Conservation (phyloP, 1,284 basidiomycete genomes). For the Vanrija humicola region DNA sequence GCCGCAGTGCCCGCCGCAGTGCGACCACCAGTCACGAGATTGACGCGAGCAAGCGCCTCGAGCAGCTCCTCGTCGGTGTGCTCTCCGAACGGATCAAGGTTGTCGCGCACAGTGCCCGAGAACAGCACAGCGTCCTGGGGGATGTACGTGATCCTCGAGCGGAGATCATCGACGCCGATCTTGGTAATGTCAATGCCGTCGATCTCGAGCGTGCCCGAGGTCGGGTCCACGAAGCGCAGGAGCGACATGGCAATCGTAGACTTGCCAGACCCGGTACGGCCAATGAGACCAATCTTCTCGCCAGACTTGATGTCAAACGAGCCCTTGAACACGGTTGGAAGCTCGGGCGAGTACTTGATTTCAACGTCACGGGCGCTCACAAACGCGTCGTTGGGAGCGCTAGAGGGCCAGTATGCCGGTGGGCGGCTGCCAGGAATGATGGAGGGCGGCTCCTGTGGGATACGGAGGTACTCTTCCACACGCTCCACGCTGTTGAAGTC, state of each 20-base stretch:
- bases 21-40: conserved; percentile 20
- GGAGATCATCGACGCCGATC: conserved; percentile 78
- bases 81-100: conserved; percentile 81
- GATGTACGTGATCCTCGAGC: conserved; percentile 50
- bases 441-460: conserved; percentile 78
- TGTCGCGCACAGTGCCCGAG: conserved; percentile 78
- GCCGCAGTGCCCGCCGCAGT: not conserved
- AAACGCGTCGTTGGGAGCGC: conserved; percentile 39
- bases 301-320: conserved; percentile 68
- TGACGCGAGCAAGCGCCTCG: conserved; percentile 51
- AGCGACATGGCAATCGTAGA: conserved; percentile 75
- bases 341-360: conserved; percentile 76
- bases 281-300: conserved; percentile 66
- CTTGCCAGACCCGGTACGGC: conserved; percentile 49
- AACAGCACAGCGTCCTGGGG: conserved; percentile 71
- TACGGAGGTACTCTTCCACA: conserved; percentile 77
- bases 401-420: conserved; percentile 81
- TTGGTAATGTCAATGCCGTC: conserved; percentile 85
- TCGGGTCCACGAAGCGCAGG: conserved; percentile 82
- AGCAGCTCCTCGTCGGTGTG: conserved; percentile 72
- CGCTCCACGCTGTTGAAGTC: conserved; percentile 78
- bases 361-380: conserved; percentile 67
- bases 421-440: conserved; percentile 63
- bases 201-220: conserved; percentile 69
- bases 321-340: conserved; percentile 74